Conservation (phyloP, 108 stramenopile species). For the Nitzschia palea region DNA sequence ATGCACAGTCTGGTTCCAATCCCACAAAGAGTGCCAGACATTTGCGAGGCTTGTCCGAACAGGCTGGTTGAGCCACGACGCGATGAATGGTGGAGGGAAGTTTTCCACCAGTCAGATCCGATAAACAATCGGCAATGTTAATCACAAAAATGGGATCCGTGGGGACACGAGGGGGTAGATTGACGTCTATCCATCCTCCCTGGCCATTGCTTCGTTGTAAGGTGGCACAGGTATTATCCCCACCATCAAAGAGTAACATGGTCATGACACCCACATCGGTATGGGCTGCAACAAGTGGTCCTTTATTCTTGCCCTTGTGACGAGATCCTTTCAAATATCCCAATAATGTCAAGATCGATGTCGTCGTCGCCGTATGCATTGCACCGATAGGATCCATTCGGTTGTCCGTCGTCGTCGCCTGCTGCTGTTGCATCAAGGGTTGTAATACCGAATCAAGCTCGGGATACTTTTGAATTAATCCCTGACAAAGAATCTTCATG, state of each 20-base stretch:
- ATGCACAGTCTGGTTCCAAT: conserved; percentile 38
- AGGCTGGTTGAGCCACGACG: conserved; percentile 45
- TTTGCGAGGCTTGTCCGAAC: conserved; percentile 35
- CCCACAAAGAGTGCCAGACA: conserved; percentile 79
- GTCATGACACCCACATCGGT: conserved; percentile 81
- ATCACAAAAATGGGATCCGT: conserved; percentile 74
- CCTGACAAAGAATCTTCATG: conserved; percentile 65
- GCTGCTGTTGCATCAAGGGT: conserved; percentile 17
- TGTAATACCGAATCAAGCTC: conserved; percentile 22
- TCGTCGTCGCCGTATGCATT: conserved; percentile 28
- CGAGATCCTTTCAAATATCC: conserved; percentile 64
- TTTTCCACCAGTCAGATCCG: conserved; percentile 49
- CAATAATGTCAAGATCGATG: conserved; percentile 71
- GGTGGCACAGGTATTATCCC: conserved; percentile 44
- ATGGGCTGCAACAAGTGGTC: conserved; percentile 70
- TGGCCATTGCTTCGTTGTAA: conserved; percentile 47
- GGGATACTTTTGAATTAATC: conserved; percentile 32
- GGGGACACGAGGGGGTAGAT: conserved; percentile 36
- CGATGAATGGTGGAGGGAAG: conserved; percentile 70
- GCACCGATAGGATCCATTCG: too few relatives aligned
- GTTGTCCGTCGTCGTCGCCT: not conserved
- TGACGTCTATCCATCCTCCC: conserved; percentile 54
- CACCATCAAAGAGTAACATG: conserved; percentile 65
- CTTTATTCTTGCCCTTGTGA: conserved; percentile 46
- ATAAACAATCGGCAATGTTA: conserved; percentile 80